Percentiles rank a stretch among this genome's conserved stretches.
Conservation (phyloP, 345 rosid species). For the Dipteronia sinensis region DNA sequence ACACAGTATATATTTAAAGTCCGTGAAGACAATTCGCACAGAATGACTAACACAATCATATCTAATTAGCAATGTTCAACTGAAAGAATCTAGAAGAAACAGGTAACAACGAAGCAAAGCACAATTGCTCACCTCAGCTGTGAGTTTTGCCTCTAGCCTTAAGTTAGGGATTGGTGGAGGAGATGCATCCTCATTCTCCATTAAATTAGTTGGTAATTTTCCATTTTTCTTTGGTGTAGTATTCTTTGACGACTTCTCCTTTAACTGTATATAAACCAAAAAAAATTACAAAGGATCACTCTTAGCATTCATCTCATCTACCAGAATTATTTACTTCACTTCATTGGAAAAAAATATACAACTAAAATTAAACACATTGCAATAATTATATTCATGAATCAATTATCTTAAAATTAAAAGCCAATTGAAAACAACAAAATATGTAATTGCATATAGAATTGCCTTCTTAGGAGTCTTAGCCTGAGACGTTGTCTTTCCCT, state of each 20-base stretch:
- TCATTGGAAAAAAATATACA: no score
- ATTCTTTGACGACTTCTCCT: constrained; percentile 46
- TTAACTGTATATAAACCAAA: constrained; percentile 18
- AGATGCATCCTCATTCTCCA: constrained; percentile 24
- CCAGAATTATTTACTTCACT: no score
- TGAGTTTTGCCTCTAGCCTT: constrained; percentile 74
- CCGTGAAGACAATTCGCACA: not conserved
- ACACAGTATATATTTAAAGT: not conserved
- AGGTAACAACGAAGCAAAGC: not conserved
- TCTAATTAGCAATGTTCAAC: not conserved
- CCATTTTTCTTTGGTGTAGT: constrained; percentile 64
- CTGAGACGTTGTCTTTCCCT: constrained; percentile 48
- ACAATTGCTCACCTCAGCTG: constrained; percentile 68
- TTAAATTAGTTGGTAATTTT: constrained; percentile 23
- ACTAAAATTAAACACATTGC: not conserved
- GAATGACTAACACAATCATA: not conserved
- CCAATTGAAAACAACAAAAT: not conserved
- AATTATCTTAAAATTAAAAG: not conserved
- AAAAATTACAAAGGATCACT: not conserved
- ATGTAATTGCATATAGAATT: not conserved
- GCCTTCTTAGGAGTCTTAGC: constrained; percentile 59
- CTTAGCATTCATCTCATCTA: not conserved
- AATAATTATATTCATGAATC: not conserved
- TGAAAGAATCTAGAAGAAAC: not conserved
- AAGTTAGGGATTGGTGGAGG: constrained; percentile 58